Evolutionary conservation across 345 rosid species (phyloP), one percentile per base, ranked within the genome.

Genomic region (Ceriops tagal): DNA sequence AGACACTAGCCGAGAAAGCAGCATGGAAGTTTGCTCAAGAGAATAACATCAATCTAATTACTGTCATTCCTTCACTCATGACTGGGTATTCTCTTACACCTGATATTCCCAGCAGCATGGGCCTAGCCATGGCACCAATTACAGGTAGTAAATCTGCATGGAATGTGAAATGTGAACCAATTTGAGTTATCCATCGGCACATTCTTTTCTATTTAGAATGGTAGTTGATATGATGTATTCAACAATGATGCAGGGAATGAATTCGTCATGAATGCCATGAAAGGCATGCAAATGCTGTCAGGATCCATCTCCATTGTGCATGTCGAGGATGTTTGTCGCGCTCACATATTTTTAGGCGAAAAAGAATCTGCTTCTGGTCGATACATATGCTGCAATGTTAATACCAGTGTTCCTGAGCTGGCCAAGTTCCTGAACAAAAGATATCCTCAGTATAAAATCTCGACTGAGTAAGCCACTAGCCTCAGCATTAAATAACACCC

Each of bases 251-350:
- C 87, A 91, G 98, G 97, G 46, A 79, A 88, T 1, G 88, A 88
- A 57, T 82, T 86, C 81, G 65, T 83, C 57, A 55, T 86, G 61
- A 82, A 65, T 16, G 92, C 62, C 5, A 59, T 93, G 77, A 89
- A 87, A 61, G 97, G 90, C 0, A 89, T 92, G 97, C 96, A 93
- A 69, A 84, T 86, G 88, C 71, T 86, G 73, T 89, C 96, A 16
- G 97, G 99, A 24, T 93, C 96, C 0, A 78, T 93, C 78, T 88
- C 96, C 43, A 69, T 89, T 5, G 26, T 86, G 8, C 97, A 95
- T 53, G 98, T 93, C 16, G 88, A 84, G 62, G 97, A 93, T 49
- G 86, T 86, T 19, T 89, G 92, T 67, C 86, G 86, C 0, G 96
- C 99, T 5, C 99, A 95, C 79, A 21, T 87, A 31, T 95, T 91